phyloP scores from a whole-genome alignment of 2,329 filamentous ascomycete species.

The Apiospora koreana region DNA sequence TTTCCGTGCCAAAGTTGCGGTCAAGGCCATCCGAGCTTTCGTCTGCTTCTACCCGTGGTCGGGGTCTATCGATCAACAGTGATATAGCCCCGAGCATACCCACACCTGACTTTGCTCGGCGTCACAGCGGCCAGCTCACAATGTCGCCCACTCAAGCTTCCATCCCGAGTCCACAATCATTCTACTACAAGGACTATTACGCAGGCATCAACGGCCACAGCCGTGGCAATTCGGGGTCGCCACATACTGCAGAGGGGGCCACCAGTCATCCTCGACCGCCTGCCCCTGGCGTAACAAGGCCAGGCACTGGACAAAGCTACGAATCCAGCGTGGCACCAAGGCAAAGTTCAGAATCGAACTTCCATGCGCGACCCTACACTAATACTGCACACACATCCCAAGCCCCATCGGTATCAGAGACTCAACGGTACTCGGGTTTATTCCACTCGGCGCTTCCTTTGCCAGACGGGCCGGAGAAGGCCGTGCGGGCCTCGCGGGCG shows the following conservation, averaged over 20 bases:
- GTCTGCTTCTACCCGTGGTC: slow-evolving; percentile 45
- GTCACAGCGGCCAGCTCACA: slow-evolving; percentile 67
- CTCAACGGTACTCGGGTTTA: slow-evolving; percentile 68
- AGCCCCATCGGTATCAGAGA: slow-evolving; percentile 26
- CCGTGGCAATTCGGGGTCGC: slow-evolving; percentile 58
- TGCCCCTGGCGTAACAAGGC: slow-evolving; percentile 45
- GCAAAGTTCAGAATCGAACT: slow-evolving; percentile 53
- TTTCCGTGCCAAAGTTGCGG: slow-evolving; percentile 48
- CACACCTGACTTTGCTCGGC: slow-evolving; percentile 65
- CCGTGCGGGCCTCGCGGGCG: slow-evolving; percentile 54
- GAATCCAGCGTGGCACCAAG: slow-evolving; percentile 53
- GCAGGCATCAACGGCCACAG: slow-evolving; percentile 44
- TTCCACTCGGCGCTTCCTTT: slow-evolving; percentile 88
- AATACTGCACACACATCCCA: slow-evolving; percentile 51
- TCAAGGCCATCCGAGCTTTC: slow-evolving; percentile 48
- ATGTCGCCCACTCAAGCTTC: slow-evolving; percentile 54
- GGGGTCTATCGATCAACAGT: slow-evolving; percentile 62
- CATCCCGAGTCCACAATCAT: slow-evolving; percentile 53
- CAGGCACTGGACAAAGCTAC: slow-evolving; percentile 61
- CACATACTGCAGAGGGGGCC: slow-evolving; percentile 48
- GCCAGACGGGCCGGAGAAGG: slow-evolving; percentile 63
- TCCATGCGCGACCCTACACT: slow-evolving; percentile 52
- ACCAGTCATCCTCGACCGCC: slow-evolving; percentile 50
- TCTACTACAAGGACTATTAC: slow-evolving; percentile 59
- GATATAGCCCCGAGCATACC: slow-evolving; percentile 65